phyloP scores from a whole-genome alignment of 1,284 basidiomycete species.

The Trametes hirsuta region DNA sequence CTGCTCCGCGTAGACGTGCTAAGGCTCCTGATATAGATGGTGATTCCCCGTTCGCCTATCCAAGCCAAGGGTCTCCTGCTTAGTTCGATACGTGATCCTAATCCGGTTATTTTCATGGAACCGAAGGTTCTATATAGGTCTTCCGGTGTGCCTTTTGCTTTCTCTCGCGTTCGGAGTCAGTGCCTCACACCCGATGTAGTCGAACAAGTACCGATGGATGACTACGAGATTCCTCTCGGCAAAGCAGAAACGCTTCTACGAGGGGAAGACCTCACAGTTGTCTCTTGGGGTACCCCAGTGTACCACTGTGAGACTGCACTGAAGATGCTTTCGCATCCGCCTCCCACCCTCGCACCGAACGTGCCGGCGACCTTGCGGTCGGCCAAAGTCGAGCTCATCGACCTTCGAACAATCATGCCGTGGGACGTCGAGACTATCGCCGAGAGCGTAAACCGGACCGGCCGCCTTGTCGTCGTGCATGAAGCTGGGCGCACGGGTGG shows the following conservation, averaged over 20 bases:
- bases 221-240: constrained; percentile 82
- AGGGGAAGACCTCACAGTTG: constrained; percentile 84
- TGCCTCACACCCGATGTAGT: constrained; percentile 46
- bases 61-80: constrained; percentile 93
- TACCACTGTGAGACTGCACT: constrained; percentile 88
- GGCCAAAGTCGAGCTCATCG: constrained; percentile 87
- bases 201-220: constrained; percentile 91
- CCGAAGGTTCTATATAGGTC: constrained; percentile 91
- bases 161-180: neutral
- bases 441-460: constrained; percentile 84
- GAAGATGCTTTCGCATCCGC: constrained; percentile 68
- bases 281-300: constrained; percentile 91
- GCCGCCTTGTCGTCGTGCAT: constrained; percentile 87
- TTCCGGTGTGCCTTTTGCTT: constrained; percentile 50
- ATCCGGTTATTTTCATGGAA: constrained; percentile 94
- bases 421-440: constrained; percentile 84
- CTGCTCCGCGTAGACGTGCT: neutral
- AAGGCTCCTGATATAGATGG: constrained; percentile 53
- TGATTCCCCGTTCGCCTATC: constrained; percentile 90
- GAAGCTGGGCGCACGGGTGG: constrained; percentile 87
- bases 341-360: constrained; percentile 64
- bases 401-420: constrained; percentile 87
- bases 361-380: constrained; percentile 71
- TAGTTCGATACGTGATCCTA: constrained; percentile 86
- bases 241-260: constrained; percentile 75